Evolutionary conservation across 257 asterid species (phyloP).

Genomic region (Ophiorrhiza pumila): DNA sequence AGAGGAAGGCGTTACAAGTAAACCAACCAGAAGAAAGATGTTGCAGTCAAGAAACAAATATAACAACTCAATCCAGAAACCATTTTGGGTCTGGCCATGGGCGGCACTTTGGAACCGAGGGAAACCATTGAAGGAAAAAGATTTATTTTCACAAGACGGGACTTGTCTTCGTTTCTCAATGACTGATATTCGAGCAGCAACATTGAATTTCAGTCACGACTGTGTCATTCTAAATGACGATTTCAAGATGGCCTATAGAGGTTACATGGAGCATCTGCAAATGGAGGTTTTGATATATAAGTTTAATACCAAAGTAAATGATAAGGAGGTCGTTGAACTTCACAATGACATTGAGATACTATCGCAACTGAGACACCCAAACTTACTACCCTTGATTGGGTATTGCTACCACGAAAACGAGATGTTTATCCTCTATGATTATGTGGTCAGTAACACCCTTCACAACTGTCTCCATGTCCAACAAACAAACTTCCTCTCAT

Average conservation of each 20-base stretch:
- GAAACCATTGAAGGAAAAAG: neutral
- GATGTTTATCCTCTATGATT: neutral
- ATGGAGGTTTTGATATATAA: neutral
- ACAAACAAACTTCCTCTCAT: neutral
- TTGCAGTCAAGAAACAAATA: no score
- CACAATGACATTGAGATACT: constrained; percentile 5
- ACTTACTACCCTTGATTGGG: constrained; percentile 1
- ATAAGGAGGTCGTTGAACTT: neutral
- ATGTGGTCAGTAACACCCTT: neutral
- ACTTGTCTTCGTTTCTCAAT: neutral
- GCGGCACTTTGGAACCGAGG: no score
- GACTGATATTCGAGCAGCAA: constrained; percentile 2
- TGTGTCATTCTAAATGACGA: neutral
- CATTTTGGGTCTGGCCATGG: no score
- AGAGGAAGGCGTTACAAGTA: neutral
- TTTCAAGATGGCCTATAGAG: neutral
- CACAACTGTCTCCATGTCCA: neutral
- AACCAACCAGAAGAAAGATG: no score
- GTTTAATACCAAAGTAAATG: neutral
- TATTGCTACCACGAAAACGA: neutral
- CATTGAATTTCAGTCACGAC: neutral
- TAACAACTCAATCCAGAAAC: no score
- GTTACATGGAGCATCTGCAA: neutral
- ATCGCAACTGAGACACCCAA: neutral
- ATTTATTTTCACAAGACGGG: neutral